Evolutionary conservation across 1,284 basidiomycete genomes (phyloP).

Genomic region (Termitomyces sp.): DNA sequence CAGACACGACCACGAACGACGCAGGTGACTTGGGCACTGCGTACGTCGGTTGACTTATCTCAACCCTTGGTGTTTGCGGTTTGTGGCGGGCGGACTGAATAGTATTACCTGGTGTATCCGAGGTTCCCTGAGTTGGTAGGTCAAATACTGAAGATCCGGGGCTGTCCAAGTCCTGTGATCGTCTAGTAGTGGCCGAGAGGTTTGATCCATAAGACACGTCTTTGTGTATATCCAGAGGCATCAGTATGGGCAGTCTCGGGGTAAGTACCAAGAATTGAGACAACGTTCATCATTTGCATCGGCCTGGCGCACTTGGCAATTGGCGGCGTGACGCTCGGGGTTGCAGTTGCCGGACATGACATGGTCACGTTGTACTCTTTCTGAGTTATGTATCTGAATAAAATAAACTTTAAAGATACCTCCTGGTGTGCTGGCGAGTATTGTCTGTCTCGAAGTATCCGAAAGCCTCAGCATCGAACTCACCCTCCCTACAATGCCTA

Average conservation of each 20-base stretch:
- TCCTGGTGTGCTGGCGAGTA: background rate
- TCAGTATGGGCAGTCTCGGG: conserved; percentile 3
- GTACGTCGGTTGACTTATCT: background rate
- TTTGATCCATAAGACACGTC: conserved; percentile 14
- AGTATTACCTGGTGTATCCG: background rate
- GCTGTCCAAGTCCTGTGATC: conserved; percentile 30
- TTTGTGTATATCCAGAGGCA: conserved; percentile 8
- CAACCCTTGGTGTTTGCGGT: conserved; percentile 7
- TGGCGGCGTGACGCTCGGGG: background rate
- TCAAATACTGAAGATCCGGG: conserved; percentile 67
- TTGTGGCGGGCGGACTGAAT: conserved; percentile 1
- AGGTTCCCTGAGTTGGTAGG: conserved; percentile 45
- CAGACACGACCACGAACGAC: conserved; percentile 68
- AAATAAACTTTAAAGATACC: too few relatives aligned
- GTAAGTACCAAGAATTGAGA: background rate
- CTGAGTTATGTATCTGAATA: too few relatives aligned
- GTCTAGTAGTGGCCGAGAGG: conserved; percentile 9
- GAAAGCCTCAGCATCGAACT: background rate
- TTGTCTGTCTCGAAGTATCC: background rate
- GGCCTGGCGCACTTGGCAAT: background rate
- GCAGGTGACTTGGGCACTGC: background rate
- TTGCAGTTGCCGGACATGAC: background rate
- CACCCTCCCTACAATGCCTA: conserved; percentile 5
- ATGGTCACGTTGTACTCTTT: too few relatives aligned
- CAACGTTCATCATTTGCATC: background rate